phyloP scores from a whole-genome alignment of 2,329 filamentous ascomycete species.

The Metarhizium sp. region DNA sequence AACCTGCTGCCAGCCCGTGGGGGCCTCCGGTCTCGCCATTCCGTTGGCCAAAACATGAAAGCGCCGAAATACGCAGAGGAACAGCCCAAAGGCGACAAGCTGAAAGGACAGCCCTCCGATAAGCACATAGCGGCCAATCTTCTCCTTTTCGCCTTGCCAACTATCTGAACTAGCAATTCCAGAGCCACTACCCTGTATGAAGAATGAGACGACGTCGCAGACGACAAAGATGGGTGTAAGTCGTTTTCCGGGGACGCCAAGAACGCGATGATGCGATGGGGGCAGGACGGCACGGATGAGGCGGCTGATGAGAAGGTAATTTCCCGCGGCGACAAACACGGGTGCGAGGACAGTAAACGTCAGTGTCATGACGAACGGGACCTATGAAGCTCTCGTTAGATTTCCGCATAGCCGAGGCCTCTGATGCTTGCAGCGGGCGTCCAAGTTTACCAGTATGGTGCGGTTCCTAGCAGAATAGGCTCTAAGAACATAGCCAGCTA shows the following conservation, averaged over 20 bases:
- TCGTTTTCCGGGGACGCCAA: conserved; percentile 25
- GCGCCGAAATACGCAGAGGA: conserved; percentile 27
- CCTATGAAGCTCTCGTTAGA: conserved; percentile 1
- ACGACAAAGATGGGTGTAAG: conserved; percentile 37
- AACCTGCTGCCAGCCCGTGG: conserved; percentile 27
- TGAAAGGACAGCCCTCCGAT: conserved; percentile 33
- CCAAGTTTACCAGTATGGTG: conserved; percentile 14
- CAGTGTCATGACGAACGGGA: conserved; percentile 27
- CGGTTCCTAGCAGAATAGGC: conserved; percentile 25
- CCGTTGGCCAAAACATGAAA: conserved; percentile 25
- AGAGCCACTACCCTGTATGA: conserved; percentile 35
- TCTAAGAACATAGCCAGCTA: conserved; percentile 30
- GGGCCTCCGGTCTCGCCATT: conserved; percentile 15
- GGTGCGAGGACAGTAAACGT: conserved; percentile 39
- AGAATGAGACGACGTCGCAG: conserved; percentile 33
- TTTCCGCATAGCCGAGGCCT: too few relatives aligned
- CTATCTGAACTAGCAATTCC: conserved; percentile 30
- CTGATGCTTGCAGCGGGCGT: too few relatives aligned
- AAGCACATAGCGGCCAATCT: conserved; percentile 29
- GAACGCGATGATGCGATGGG: conserved; percentile 20
- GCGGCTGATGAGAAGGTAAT: conserved; percentile 41
- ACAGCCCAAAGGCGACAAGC: conserved; percentile 28
- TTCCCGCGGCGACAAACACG: conserved; percentile 37
- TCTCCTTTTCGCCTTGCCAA: conserved; percentile 30
- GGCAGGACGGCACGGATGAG: conserved; percentile 31